These are phyloP conservation scores for Hyphodiscus sp. DNA, from an alignment of 2,329 filamentous ascomycete genomes.

Conservation along the genomic window DNA sequence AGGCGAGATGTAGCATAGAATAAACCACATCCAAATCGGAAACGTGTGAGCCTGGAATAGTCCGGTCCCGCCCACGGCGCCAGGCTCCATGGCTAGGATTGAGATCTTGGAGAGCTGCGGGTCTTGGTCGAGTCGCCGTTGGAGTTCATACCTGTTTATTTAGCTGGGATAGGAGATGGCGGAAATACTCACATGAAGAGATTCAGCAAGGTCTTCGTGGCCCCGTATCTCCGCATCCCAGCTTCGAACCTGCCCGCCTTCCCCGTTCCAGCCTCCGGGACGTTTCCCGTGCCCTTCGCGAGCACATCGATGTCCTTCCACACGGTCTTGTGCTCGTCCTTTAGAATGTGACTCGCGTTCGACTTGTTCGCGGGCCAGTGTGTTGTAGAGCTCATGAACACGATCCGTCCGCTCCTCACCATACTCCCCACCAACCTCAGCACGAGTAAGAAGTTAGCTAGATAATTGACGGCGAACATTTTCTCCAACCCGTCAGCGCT, in stretches of 20 bases:
- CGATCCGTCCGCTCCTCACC: slow-evolving; percentile 28
- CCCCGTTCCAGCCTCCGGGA: not conserved
- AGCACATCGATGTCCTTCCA: not conserved
- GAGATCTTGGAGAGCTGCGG: slow-evolving; percentile 30
- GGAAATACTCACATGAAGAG: slow-evolving; percentile 9
- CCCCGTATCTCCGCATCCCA: slow-evolving; percentile 3
- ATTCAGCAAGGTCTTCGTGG: slow-evolving; percentile 9
- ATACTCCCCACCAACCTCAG: slow-evolving; percentile 31
- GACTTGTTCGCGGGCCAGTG: slow-evolving; percentile 16
- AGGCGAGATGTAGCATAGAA: not conserved
- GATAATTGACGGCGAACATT: slow-evolving; percentile 30
- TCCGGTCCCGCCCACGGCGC: slow-evolving; percentile 31
- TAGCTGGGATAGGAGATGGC: not conserved
- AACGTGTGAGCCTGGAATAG: slow-evolving; percentile 15
- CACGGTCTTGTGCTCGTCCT: not conserved
- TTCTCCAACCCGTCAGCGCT: slow-evolving; percentile 29
- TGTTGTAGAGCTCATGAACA: slow-evolving; percentile 24
- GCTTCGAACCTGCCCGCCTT: not conserved
- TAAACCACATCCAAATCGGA: slow-evolving; percentile 10
- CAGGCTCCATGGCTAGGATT: slow-evolving; percentile 35
- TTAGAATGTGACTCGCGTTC: slow-evolving; percentile 1
- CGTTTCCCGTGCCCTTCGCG: not conserved
- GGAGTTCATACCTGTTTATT: slow-evolving; percentile 16
- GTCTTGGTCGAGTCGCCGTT: slow-evolving; percentile 9
- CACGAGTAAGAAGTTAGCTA: slow-evolving; percentile 31